phyloP scores from a whole-genome alignment of 352 stramenopile species.

The Phytophthora sp. region DNA sequence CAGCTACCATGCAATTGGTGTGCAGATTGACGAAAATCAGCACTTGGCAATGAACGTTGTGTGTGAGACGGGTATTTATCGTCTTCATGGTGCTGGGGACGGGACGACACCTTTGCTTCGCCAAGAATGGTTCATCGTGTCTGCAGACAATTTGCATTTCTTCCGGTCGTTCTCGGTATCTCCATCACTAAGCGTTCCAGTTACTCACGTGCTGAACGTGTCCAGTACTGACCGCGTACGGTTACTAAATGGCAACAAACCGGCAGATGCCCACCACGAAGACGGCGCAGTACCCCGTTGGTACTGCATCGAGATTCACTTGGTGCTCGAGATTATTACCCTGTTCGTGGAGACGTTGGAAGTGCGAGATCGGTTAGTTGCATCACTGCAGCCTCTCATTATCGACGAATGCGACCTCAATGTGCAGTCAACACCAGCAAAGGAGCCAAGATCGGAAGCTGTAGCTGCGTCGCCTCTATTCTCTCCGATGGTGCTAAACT shows the following conservation, averaged over 20 bases:
- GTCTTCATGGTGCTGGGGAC: conserved; percentile 39
- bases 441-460: conserved; percentile 13
- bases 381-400: conserved; percentile 22
- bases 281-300: conserved; percentile 31
- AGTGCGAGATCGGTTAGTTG: conserved; percentile 28
- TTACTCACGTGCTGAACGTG: conserved; percentile 58
- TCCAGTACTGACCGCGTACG: conserved; percentile 30
- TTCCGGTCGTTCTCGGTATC: conserved; percentile 70
- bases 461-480: conserved; percentile 18
- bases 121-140: conserved; percentile 78
- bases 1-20: conserved; percentile 61
- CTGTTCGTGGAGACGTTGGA: conserved; percentile 57
- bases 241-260: conserved; percentile 23
- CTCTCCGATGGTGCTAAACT: conserved; percentile 25
- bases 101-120: conserved; percentile 53
- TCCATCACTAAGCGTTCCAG: conserved; percentile 42
- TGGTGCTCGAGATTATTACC: conserved; percentile 60
- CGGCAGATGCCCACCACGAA: conserved; percentile 1
- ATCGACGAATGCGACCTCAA: conserved; percentile 20
- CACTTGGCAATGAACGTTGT: conserved; percentile 67
- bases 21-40: conserved; percentile 58
- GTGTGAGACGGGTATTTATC: conserved; percentile 64
- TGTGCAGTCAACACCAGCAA: not conserved
- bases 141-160: conserved; percentile 60
- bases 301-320: conserved; percentile 64